Conservation (phyloP, 2,329 filamentous ascomycete species). For the Dothiorella sarmentorum region DNA sequence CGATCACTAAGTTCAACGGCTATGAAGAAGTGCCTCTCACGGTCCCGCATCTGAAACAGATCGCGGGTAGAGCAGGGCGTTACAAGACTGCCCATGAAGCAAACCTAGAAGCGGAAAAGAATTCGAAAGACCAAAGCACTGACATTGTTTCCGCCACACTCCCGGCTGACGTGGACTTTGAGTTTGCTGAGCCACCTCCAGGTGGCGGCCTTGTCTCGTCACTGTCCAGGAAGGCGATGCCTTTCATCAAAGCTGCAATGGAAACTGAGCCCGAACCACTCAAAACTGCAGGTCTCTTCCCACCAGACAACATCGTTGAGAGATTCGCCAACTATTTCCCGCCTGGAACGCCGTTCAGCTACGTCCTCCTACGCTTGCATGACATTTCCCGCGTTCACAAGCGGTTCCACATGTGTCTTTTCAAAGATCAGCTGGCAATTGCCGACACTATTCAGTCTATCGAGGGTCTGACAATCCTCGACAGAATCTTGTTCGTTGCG, state of each 20-base stretch:
- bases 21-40: slow-evolving; percentile 55
- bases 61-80: slow-evolving; percentile 85
- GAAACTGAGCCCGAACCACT: slow-evolving; percentile 61
- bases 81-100: slow-evolving; percentile 69
- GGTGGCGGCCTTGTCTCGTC: slow-evolving; percentile 78
- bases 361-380: slow-evolving; percentile 72
- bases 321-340: slow-evolving; percentile 81
- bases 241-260: slow-evolving; percentile 62
- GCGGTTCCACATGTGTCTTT: slow-evolving; percentile 67
- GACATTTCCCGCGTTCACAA: slow-evolving; percentile 63
- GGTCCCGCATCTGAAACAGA: slow-evolving; percentile 85
- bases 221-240: slow-evolving; percentile 70
- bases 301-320: slow-evolving; percentile 68
- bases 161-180: neutral
- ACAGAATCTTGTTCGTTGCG: slow-evolving; percentile 72
- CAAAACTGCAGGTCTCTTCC: slow-evolving; percentile 67
- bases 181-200: slow-evolving; percentile 25
- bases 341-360: slow-evolving; percentile 73
- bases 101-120: slow-evolving; percentile 24
- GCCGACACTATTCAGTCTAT: slow-evolving; percentile 73
- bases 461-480: slow-evolving; percentile 62
- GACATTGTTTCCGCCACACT: neutral
- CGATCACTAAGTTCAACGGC: slow-evolving; percentile 69
- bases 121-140: neutral
- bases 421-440: slow-evolving; percentile 61